Conservation (phyloP, 139 green algal genomes). For the Ulvella scutata region DNA sequence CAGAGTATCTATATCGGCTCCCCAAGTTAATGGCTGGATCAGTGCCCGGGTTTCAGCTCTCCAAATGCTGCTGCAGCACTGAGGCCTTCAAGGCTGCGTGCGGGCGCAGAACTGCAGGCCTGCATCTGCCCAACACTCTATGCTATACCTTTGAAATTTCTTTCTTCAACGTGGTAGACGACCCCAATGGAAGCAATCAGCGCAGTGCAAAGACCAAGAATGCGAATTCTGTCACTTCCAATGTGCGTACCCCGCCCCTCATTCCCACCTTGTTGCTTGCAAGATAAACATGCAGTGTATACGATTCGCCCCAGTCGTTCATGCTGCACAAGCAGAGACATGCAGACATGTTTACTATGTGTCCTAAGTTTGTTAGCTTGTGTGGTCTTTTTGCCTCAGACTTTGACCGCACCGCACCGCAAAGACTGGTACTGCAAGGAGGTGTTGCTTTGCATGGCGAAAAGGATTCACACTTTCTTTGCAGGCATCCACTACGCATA, state of each 20-base stretch:
- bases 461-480: background rate
- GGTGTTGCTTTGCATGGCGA: background rate
- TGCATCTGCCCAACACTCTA: constrained; percentile 6
- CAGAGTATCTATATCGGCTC: background rate
- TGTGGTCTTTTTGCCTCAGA: background rate
- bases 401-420: background rate
- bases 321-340: too few species aligned
- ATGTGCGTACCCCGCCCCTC: too few species aligned
- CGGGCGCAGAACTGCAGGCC: constrained; percentile 8
- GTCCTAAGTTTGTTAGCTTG: background rate
- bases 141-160: constrained; percentile 23
- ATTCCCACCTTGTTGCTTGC: too few species aligned
- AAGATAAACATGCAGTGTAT: too few species aligned
- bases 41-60: constrained; percentile 11
- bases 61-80: constrained; percentile 10
- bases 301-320: too few species aligned
- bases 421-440: background rate
- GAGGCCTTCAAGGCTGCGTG: constrained; percentile 14
- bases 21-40: constrained; percentile 3
- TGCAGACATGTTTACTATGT: background rate
- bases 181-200: background rate
- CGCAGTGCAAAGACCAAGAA: too few species aligned
- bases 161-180: constrained; percentile 14
- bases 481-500: background rate
- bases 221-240: too few species aligned